These are phyloP conservation scores for Neospermospora avenae DNA, from an alignment of 2,329 filamentous ascomycete species.

Conservation along the genomic window DNA sequence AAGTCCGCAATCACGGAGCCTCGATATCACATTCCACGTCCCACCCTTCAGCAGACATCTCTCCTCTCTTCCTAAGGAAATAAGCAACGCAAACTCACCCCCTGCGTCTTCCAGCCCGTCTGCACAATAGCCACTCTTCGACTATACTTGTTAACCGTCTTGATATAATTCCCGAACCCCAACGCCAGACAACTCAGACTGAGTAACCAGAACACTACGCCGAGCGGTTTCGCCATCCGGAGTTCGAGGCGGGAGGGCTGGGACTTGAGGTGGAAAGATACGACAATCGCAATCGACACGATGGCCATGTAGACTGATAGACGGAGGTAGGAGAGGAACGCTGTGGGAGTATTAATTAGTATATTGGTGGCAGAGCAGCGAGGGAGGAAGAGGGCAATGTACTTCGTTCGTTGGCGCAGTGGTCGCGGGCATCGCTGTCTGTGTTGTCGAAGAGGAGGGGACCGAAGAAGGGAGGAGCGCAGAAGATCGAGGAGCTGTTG, in stretches of 20 bases:
- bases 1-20: neutral
- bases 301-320: slow-evolving; percentile 67
- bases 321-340: slow-evolving; percentile 29
- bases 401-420: slow-evolving; percentile 50
- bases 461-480: slow-evolving; percentile 38
- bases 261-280: slow-evolving; percentile 86
- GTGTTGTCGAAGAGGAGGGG: slow-evolving; percentile 65
- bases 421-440: slow-evolving; percentile 59
- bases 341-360: neutral
- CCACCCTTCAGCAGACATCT: neutral
- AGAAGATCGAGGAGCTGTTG: slow-evolving; percentile 27
- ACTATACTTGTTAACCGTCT: slow-evolving; percentile 77
- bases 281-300: slow-evolving; percentile 82
- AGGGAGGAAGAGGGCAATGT: neutral
- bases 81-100: slow-evolving; percentile 45
- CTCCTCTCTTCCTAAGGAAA: neutral
- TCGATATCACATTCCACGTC: neutral
- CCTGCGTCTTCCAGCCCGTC: slow-evolving; percentile 87
- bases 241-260: slow-evolving; percentile 68
- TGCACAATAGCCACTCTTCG: slow-evolving; percentile 80
- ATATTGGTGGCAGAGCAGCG: neutral
- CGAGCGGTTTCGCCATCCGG: slow-evolving; percentile 77
- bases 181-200: slow-evolving; percentile 71
- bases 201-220: slow-evolving; percentile 83
- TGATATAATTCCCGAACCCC: slow-evolving; percentile 85